Conservation (phyloP, 371 early-diverging fungal species). For the Paraphysoderma sedebokerense region DNA sequence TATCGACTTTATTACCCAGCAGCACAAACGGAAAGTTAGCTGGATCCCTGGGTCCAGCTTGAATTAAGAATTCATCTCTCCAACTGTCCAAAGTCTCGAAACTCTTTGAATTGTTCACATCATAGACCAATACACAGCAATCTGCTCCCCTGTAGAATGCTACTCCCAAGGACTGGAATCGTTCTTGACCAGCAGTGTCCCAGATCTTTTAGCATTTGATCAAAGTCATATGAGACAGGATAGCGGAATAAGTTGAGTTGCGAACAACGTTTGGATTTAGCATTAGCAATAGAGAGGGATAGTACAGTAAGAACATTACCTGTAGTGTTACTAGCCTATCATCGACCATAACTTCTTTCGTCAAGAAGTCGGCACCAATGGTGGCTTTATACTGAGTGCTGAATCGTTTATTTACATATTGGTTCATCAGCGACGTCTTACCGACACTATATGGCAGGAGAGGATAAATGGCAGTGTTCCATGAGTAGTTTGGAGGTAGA, state of each 20-base stretch:
- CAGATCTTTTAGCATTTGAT: conserved; percentile 41
- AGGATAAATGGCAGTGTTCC: background rate
- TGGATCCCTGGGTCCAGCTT: conserved; percentile 83
- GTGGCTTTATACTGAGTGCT: conserved; percentile 98
- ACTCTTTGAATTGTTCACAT: conserved; percentile 84
- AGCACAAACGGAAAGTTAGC: conserved; percentile 96
- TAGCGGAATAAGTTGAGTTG: background rate
- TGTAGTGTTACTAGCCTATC: conserved; percentile 81
- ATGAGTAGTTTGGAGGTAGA: background rate
- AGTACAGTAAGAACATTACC: conserved; percentile 21
- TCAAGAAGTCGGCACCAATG: conserved; percentile 99
- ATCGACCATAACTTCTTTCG: conserved; percentile 91
- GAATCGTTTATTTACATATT: conserved; percentile 97
- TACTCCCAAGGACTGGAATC: conserved; percentile 95
- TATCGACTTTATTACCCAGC: conserved; percentile 95
- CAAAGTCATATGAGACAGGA: background rate
- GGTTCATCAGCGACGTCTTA: conserved; percentile 96
- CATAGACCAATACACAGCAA: conserved; percentile 95
- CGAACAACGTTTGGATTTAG: background rate
- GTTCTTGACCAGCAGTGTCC: conserved; percentile 92
- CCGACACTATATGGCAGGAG: conserved; percentile 39
- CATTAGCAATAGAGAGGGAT: background rate
- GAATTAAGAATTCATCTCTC: conserved; percentile 93
- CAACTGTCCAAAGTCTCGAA: conserved; percentile 93
- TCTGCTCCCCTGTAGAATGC: conserved; percentile 98